phyloP scores from a whole-genome alignment of 345 rosid genomes.

The Ricinus communis region DNA sequence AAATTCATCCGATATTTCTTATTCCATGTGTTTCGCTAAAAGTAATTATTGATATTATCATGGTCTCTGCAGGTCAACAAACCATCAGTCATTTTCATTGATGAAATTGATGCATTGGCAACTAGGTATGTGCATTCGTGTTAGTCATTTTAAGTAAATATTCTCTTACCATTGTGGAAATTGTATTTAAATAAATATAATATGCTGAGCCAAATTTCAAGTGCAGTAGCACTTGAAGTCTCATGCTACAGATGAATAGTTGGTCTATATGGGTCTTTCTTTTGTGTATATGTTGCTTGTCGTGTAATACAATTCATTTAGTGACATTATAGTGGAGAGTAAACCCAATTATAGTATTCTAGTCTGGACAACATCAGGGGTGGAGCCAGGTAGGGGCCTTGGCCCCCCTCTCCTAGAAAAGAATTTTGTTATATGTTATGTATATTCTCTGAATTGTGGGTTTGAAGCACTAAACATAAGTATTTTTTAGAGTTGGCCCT shows the following conservation, averaged over 20 bases:
- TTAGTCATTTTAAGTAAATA: conserved; percentile 1
- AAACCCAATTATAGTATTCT: background rate
- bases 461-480: too few species aligned
- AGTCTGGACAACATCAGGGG: background rate
- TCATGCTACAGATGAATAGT: background rate
- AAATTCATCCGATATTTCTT: conserved; percentile 8
- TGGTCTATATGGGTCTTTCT: background rate
- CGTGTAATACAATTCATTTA: background rate
- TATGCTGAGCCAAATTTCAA: background rate
- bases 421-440: too few species aligned
- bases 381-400: too few species aligned
- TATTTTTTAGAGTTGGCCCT: too few species aligned
- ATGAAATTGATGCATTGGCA: conserved; percentile 93
- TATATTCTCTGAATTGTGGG: too few species aligned
- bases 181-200: background rate
- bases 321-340: background rate
- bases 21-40: conserved; percentile 3
- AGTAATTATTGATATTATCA: conserved; percentile 17
- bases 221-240: background rate
- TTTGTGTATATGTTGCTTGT: background rate
- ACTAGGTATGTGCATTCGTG: conserved; percentile 56
- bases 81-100: conserved; percentile 93
- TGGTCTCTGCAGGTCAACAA: conserved; percentile 76
- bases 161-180: background rate
- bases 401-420: too few species aligned